Evolutionary conservation across 179 eudicot genomes (phyloP).

Genomic region (Vitellaria paradoxa): DNA sequence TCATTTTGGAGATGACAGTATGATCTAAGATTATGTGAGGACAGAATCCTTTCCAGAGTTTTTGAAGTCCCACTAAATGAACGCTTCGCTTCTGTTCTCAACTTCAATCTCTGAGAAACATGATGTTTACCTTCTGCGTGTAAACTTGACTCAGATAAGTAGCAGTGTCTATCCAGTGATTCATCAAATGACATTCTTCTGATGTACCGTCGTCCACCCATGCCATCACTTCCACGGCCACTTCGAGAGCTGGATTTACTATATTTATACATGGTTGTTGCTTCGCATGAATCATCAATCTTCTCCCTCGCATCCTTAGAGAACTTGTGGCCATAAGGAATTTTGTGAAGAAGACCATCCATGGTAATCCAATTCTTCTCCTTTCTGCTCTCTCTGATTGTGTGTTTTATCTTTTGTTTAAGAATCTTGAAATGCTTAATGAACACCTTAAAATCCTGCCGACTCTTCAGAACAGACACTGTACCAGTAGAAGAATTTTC

Average conservation of each 20-base stretch:
- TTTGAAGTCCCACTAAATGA: constrained; percentile 18
- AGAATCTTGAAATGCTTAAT: constrained; percentile 53
- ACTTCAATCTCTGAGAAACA: constrained; percentile 25
- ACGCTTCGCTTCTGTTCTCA: constrained; percentile 26
- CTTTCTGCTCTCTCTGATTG: constrained; percentile 61
- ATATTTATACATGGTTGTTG: constrained; percentile 1
- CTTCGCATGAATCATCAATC: neutral
- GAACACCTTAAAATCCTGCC: constrained; percentile 16
- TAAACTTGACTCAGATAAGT: constrained; percentile 37
- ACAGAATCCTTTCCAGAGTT: constrained; percentile 52
- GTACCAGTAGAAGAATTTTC: constrained; percentile 8
- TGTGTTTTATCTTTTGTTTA: constrained; percentile 54
- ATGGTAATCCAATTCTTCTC: constrained; percentile 63
- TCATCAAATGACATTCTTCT: constrained; percentile 45
- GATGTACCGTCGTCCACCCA: constrained; percentile 19
- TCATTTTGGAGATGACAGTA: constrained; percentile 26
- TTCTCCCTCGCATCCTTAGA: constrained; percentile 26
- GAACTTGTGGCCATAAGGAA: constrained; percentile 59
- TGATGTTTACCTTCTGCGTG: constrained; percentile 26
- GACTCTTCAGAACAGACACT: constrained; percentile 17
- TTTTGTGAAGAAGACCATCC: constrained; percentile 79
- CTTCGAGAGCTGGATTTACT: constrained; percentile 9
- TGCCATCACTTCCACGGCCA: constrained; percentile 9
- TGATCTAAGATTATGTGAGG: constrained; percentile 61
- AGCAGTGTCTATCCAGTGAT: constrained; percentile 49